Evolutionary conservation across 2,329 filamentous ascomycete species (phyloP).

Genomic region (Chaetomium olivaceum): DNA sequence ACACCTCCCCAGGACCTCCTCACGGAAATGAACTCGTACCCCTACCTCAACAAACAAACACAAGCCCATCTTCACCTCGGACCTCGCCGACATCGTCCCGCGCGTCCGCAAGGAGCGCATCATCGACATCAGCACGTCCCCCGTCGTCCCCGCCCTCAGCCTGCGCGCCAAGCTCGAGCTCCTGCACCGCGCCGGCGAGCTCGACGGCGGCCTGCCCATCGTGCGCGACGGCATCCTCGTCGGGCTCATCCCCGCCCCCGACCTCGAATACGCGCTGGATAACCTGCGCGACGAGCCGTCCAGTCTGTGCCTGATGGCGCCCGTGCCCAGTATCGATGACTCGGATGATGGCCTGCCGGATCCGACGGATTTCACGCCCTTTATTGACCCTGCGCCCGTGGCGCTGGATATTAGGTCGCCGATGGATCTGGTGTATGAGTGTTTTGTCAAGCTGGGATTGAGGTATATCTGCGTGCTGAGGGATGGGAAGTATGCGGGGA

Average conservation of each 20-base stretch:
- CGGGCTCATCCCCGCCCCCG: constrained; percentile 88
- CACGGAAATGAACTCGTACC: constrained; percentile 96
- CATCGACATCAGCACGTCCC: constrained; percentile 85
- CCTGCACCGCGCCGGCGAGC: constrained; percentile 80
- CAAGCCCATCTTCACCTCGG: constrained; percentile 85
- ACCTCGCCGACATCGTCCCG: constrained; percentile 83
- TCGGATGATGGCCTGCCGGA: constrained; percentile 60
- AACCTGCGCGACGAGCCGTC: constrained; percentile 73
- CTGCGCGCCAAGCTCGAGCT: constrained; percentile 79
- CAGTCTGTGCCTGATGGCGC: constrained; percentile 79
- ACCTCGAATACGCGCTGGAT: constrained; percentile 90
- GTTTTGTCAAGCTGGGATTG: constrained; percentile 90
- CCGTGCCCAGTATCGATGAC: constrained; percentile 63
- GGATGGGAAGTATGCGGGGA: constrained; percentile 81
- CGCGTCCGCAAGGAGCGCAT: constrained; percentile 72
- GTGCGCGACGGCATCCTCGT: constrained; percentile 76
- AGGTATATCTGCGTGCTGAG: constrained; percentile 87
- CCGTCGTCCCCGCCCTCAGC: constrained; percentile 72
- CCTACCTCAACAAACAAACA: constrained; percentile 97
- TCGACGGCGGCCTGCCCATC: constrained; percentile 90
- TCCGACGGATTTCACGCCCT: constrained; percentile 83
- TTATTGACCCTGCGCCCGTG: constrained; percentile 88
- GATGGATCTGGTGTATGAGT: constrained; percentile 94
- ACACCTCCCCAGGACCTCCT: constrained; percentile 68
- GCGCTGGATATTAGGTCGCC: constrained; percentile 85